A percentile compares a stretch with the other conserved stretches of the same genome.
Evolutionary conservation across 192 early-diverging fungal genomes (phyloP).

Genomic region (Backusella tuberculispora): DNA sequence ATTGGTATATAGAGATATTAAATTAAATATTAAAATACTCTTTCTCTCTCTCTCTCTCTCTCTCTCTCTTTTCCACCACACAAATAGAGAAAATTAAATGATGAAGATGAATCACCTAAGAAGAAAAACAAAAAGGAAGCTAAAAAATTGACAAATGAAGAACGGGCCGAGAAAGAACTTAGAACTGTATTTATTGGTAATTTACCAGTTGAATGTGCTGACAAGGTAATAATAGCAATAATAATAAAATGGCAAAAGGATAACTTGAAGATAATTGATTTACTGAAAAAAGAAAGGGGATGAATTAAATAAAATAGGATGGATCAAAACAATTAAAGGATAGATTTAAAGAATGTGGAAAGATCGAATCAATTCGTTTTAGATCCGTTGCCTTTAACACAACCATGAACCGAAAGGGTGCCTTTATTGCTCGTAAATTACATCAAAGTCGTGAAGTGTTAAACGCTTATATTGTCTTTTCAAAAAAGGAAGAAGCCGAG

Average conservation of each 20-base stretch:
- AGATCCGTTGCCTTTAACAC: constrained; percentile 81
- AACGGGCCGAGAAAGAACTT: constrained; percentile 56
- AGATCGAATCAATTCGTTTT: constrained; percentile 87
- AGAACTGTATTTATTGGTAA: constrained; percentile 98
- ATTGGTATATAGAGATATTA: not conserved
- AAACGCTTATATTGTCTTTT: constrained; percentile 92
- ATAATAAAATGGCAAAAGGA: not conserved
- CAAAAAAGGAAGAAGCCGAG: constrained; percentile 41
- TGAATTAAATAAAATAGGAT: constrained; percentile 42
- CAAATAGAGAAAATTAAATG: constrained; percentile 34
- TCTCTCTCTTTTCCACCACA: not conserved
- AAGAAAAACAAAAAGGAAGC: constrained; percentile 26
- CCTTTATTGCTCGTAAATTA: constrained; percentile 83
- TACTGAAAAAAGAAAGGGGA: constrained; percentile 12
- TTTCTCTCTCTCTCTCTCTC: not conserved
- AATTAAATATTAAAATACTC: too few relatives aligned
- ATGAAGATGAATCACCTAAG: constrained; percentile 36
- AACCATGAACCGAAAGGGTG: constrained; percentile 75
- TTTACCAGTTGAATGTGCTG: constrained; percentile 66
- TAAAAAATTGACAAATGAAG: constrained; percentile 35
- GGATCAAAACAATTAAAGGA: constrained; percentile 69
- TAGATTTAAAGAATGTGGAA: constrained; percentile 69
- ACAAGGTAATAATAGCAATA: constrained; percentile 48
- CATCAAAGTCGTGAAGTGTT: constrained; percentile 82
- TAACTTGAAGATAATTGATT: not conserved